phyloP scores from a whole-genome alignment of 2,329 filamentous ascomycete genomes.

The Gnomoniopsis sp. region DNA sequence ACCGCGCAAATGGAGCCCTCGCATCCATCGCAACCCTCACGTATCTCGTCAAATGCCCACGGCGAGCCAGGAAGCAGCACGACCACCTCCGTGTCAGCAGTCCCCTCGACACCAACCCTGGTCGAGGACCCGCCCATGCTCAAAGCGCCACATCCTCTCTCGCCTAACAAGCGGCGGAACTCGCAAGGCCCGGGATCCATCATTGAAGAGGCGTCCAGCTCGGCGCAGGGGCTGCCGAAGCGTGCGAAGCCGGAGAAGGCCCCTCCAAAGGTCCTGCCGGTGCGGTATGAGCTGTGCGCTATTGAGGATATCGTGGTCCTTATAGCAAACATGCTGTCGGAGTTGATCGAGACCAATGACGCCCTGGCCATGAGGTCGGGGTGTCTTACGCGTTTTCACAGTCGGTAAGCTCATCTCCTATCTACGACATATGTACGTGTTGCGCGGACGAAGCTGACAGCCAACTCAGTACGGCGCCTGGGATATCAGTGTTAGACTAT shows the following conservation, averaged over 20 bases:
- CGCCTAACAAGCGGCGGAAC: constrained; percentile 41
- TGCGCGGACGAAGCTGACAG: constrained; percentile 19
- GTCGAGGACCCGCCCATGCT: constrained; percentile 24
- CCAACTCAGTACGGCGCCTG: constrained; percentile 63
- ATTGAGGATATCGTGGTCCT: constrained; percentile 85
- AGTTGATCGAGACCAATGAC: constrained; percentile 92
- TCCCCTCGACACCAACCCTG: constrained; percentile 17
- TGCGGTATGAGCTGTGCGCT: constrained; percentile 75
- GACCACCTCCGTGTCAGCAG: constrained; percentile 8
- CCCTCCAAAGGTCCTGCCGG: constrained; percentile 60
- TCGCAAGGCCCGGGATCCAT: constrained; percentile 34
- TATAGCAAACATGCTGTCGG: constrained; percentile 92
- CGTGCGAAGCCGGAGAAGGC: constrained; percentile 48
- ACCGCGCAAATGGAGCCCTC: constrained; percentile 11
- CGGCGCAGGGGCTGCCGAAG: constrained; percentile 39
- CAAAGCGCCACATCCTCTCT: constrained; percentile 24
- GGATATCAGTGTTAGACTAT: constrained; percentile 93
- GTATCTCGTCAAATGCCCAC: not conserved
- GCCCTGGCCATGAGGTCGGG: constrained; percentile 79
- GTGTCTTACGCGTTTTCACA: constrained; percentile 91
- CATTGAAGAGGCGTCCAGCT: constrained; percentile 12
- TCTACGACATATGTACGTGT: constrained; percentile 18
- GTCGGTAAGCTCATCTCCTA: constrained; percentile 55
- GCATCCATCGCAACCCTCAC: constrained; percentile 13
- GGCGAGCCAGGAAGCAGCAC: not conserved